Conservation (phyloP, 2,329 filamentous ascomycete genomes). For the Dactylellina cionopaga region DNA sequence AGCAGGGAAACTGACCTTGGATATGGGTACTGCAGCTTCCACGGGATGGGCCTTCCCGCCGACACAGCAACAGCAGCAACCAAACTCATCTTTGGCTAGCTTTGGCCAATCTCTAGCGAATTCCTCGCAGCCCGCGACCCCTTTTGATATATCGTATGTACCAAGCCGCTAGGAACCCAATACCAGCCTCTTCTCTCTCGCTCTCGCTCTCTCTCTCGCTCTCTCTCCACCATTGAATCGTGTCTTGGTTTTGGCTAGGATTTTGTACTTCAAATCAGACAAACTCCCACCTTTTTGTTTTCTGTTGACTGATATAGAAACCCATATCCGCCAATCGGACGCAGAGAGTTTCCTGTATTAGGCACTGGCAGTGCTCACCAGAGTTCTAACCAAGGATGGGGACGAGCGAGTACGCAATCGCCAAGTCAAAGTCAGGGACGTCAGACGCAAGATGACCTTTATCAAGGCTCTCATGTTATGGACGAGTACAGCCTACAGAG, state of each 20-base stretch:
- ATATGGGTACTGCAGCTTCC: slow-evolving; percentile 22
- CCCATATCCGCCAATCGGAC: slow-evolving; percentile 31
- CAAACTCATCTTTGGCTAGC: slow-evolving; percentile 38
- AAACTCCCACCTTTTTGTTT: no score
- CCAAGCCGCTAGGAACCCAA: slow-evolving; percentile 4
- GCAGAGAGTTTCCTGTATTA: slow-evolving; percentile 51
- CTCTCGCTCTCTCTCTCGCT: neutral
- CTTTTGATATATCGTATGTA: slow-evolving; percentile 53
- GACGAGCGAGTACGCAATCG: slow-evolving; percentile 43
- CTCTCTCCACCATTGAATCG: no score
- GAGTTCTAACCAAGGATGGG: slow-evolving; percentile 51
- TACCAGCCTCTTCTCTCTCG: neutral
- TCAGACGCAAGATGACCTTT: slow-evolving; percentile 40
- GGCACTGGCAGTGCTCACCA: slow-evolving; percentile 51
- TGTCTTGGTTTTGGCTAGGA: no score
- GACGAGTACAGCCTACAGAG: slow-evolving; percentile 48
- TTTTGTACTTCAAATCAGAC: no score
- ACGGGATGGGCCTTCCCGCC: slow-evolving; percentile 47
- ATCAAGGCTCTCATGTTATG: slow-evolving; percentile 37
- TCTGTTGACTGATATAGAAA: slow-evolving; percentile 24
- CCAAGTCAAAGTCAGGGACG: slow-evolving; percentile 46
- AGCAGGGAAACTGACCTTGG: slow-evolving; percentile 4
- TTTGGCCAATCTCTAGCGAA: slow-evolving; percentile 43
- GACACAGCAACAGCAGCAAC: slow-evolving; percentile 36
- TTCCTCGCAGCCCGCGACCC: slow-evolving; percentile 46